phyloP scores from a whole-genome alignment of 2,329 filamentous ascomycete genomes.

The Teratosphaeria destructans region DNA sequence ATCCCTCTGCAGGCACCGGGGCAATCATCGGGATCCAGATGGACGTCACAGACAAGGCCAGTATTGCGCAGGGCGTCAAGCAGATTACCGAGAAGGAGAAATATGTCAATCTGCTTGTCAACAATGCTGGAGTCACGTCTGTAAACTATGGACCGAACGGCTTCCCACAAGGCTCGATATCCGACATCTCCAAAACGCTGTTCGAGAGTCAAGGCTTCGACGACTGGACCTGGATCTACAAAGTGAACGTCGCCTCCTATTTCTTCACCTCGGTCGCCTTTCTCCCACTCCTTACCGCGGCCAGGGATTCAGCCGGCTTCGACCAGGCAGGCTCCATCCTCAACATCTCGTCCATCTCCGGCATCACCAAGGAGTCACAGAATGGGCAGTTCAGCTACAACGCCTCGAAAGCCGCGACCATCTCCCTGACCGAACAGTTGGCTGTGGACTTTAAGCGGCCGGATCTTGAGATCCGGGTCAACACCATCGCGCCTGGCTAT shows the following conservation, averaged over 20 bases:
- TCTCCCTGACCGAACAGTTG: conserved; percentile 48
- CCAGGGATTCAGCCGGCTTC: conserved; percentile 31
- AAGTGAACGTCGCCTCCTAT: conserved; percentile 35
- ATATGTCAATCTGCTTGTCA: conserved; percentile 23
- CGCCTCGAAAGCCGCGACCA: conserved; percentile 39
- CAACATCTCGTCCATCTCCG: conserved; percentile 37
- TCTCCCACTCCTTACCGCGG: conserved; percentile 33
- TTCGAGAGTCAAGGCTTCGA: conserved; percentile 32
- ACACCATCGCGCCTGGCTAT: conserved; percentile 46
- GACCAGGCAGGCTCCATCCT: conserved; percentile 32
- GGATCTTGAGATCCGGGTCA: conserved; percentile 44
- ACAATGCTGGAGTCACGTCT: conserved; percentile 21
- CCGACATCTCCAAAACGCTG: conserved; percentile 48
- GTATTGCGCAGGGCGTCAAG: conserved; percentile 17
- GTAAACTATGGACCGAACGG: conserved; percentile 19
- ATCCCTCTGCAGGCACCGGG: conserved; percentile 52
- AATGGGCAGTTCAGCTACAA: conserved; percentile 38
- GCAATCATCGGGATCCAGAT: conserved; percentile 32
- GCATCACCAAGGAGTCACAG: conserved; percentile 35
- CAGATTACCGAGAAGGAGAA: conserved; percentile 20
- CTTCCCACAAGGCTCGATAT: conserved; percentile 20
- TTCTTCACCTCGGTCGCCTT: conserved; percentile 38
- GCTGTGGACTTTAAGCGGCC: conserved; percentile 41
- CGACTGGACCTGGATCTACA: conserved; percentile 34
- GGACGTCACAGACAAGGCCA: conserved; percentile 24